phyloP scores from a whole-genome alignment of 2,329 filamentous ascomycete genomes.

The Pseudogymnoascus sp. region DNA sequence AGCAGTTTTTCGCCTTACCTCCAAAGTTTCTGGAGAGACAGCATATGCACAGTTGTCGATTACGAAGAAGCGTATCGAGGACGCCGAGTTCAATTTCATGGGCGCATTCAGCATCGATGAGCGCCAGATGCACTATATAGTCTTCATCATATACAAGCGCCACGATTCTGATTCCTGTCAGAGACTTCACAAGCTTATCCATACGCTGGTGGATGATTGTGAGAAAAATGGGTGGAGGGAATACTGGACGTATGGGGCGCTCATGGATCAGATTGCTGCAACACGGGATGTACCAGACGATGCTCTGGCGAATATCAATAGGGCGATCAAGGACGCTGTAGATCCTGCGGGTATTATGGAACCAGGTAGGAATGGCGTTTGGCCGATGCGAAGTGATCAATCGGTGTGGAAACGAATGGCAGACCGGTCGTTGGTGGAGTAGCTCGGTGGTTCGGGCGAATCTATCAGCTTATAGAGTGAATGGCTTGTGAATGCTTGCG shows the following conservation, averaged over 20 bases:
- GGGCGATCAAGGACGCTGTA: slow-evolving; percentile 37
- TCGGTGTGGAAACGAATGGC: neutral
- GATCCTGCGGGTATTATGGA: slow-evolving; percentile 40
- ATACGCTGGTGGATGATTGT: slow-evolving; percentile 32
- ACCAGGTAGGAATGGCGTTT: slow-evolving; percentile 38
- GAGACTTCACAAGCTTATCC: slow-evolving; percentile 31
- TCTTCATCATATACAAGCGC: slow-evolving; percentile 44
- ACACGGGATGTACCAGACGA: slow-evolving; percentile 36
- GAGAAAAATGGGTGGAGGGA: slow-evolving; percentile 36
- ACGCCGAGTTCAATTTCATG: slow-evolving; percentile 42
- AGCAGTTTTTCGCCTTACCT: slow-evolving; percentile 44
- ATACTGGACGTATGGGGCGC: slow-evolving; percentile 37
- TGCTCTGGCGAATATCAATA: slow-evolving; percentile 35
- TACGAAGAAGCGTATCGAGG: slow-evolving; percentile 31
- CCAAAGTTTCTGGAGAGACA: slow-evolving; percentile 38
- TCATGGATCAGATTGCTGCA: slow-evolving; percentile 37
- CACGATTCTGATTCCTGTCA: slow-evolving; percentile 32
- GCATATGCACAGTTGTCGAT: slow-evolving; percentile 36
- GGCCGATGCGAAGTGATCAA: slow-evolving; percentile 23
- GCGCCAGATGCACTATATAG: slow-evolving; percentile 48
- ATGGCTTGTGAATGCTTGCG: neutral
- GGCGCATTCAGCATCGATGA: slow-evolving; percentile 41
- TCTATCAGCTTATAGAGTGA: neutral
- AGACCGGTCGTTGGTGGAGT: neutral
- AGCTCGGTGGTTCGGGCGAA: neutral